Conservation (phyloP, 345 rosid species). For the Salix exigua region DNA sequence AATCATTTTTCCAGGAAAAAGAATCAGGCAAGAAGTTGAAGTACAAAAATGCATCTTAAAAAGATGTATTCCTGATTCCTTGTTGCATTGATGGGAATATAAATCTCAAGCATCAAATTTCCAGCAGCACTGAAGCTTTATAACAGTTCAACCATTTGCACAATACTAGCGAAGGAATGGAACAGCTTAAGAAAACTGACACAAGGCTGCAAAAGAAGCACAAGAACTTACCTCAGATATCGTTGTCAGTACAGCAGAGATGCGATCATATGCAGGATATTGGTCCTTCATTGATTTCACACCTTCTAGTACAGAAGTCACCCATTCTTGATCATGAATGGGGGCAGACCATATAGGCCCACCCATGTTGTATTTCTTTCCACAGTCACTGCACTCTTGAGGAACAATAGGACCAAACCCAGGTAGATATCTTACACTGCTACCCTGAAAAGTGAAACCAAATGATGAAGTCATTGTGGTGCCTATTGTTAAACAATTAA, state of each 20-base stretch:
- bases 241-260: slow-evolving; percentile 83
- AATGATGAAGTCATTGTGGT: background rate
- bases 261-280: slow-evolving; percentile 87
- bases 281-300: slow-evolving; percentile 71
- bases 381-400: slow-evolving; percentile 86
- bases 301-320: slow-evolving; percentile 51
- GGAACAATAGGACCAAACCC: slow-evolving; percentile 92
- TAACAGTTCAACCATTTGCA: background rate
- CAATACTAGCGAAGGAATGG: background rate
- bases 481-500: background rate
- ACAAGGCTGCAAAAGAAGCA: background rate
- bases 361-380: slow-evolving; percentile 95
- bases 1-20: background rate
- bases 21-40: background rate
- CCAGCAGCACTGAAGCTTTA: background rate
- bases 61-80: background rate
- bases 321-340: slow-evolving; percentile 95
- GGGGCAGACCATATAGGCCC: slow-evolving; percentile 99
- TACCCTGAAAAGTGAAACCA: slow-evolving; percentile 46
- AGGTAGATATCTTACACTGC: slow-evolving; percentile 79
- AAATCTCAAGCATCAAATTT: background rate
- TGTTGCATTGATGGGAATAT: background rate
- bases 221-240: slow-evolving; percentile 62
- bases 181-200: background rate
- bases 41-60: background rate